Base-by-base conservation (phyloP, 2,329 filamentous ascomycete genomes). In the Capronia coronata region DNA sequence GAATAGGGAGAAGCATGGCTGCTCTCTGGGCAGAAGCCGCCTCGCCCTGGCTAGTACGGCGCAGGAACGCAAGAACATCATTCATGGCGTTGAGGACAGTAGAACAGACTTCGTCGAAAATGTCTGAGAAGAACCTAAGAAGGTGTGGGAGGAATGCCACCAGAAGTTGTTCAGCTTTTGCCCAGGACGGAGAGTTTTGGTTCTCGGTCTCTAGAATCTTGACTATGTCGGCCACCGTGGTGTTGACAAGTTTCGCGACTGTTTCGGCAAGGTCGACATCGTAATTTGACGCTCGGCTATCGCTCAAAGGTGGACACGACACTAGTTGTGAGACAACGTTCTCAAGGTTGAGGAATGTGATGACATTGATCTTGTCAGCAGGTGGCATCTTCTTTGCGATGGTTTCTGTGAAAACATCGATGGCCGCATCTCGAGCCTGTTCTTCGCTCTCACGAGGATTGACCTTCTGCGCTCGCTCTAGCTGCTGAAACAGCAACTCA, bases 331-430 rank as follows among this genome's bases (percentile, higher is more conserved):
- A 79, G 45, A 97, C 83, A 59, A 98, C 88, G 43, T 85, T 82
- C 55, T 83, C 81, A 32, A 98, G 76, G 65, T 93, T 94, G 57
- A 98, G 78, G 67, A 95, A 95, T 19, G 82, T 74, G 59, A 98
- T 94, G 75, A 98, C 83, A 62, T 94, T 85, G 61, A 94, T 84
- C 76, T 98, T 98, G 72, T 97, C 91, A 30, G 80, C 75, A 1
- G 89, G 77, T 62, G 87, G 88, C 93, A 98, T 98, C 75, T 97
- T 97, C 77, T 98, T 98, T 67, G 84, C 86, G 50, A 94, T 87
- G 59, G 95, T 94, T 70, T 98, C 91, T 3, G 88, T 95, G 64
- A 98, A 85, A 22, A 93, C 89, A 63, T 96, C 89, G 61, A 97
- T 88, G 45, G 93, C 91, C 14, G 89, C 86, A 70, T 95, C 86